Conservation (phyloP, 768 basidiomycete genomes). For the Termitomyces sp. region DNA sequence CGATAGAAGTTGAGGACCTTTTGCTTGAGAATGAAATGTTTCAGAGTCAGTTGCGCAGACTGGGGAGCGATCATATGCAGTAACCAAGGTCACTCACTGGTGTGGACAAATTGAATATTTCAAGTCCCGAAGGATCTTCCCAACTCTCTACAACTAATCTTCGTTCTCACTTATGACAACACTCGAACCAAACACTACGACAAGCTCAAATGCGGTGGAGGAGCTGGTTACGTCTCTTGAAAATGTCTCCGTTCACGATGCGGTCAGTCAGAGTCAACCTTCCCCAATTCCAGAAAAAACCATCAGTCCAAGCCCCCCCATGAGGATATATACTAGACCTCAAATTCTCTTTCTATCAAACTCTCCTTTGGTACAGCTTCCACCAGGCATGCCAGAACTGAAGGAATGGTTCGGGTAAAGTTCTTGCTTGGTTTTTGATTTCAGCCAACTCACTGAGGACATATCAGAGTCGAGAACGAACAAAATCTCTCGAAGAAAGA, state of each 20-base stretch:
- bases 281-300: constrained; percentile 23
- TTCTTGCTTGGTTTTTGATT: constrained; percentile 8
- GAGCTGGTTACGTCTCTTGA: constrained; percentile 27
- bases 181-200: constrained; percentile 4
- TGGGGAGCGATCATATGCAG: constrained; percentile 10
- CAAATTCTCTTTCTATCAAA: constrained; percentile 66
- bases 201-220: constrained; percentile 17
- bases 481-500: constrained; percentile 67
- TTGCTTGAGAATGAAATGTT: constrained; percentile 71
- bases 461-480: constrained; percentile 54
- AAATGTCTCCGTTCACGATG: constrained; percentile 23
- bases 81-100: constrained; percentile 13
- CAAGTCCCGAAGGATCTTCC: constrained; percentile 33
- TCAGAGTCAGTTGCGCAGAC: constrained; percentile 55
- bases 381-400: constrained; percentile 74
- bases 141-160: constrained; percentile 4
- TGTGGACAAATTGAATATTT: constrained; percentile 23
- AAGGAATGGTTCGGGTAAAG: constrained; percentile 89
- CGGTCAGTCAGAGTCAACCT: constrained; percentile 17
- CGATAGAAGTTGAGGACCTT: constrained; percentile 63
- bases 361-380: constrained; percentile 73
- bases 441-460: constrained; percentile 16
- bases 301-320: constrained; percentile 34
- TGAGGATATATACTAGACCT: constrained; percentile 65
- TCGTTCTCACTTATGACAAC: constrained; percentile 15